These are phyloP conservation scores for Sporothrix dimorphospora DNA, from an alignment of 2,329 filamentous ascomycete species.

Conservation along the genomic window DNA sequence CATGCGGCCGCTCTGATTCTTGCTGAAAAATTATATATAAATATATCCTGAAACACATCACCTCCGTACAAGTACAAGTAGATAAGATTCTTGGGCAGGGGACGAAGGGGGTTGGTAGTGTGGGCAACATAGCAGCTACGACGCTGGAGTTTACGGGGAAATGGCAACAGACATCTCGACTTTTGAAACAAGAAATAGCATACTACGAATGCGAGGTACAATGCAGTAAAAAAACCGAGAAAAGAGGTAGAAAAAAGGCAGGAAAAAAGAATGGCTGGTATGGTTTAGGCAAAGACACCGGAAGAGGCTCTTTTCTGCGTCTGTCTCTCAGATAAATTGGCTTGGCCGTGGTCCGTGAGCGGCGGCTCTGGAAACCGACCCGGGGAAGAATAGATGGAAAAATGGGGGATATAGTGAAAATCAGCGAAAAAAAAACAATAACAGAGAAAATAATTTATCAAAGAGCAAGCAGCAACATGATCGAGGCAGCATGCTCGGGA, in stretches of 20 bases:
- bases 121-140: slow-evolving; percentile 25
- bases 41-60: slow-evolving; percentile 24
- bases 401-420: not conserved
- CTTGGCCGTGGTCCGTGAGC: not conserved
- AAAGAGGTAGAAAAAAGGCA: not conserved
- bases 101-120: not conserved
- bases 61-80: no score
- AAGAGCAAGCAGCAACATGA: not conserved
- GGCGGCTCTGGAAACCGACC: not conserved
- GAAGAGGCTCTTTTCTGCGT: not conserved
- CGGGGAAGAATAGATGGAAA: not conserved
- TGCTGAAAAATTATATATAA: not conserved
- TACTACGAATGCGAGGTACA: not conserved
- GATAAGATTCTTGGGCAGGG: slow-evolving; percentile 18
- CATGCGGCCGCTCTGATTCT: not conserved
- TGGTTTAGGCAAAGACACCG: not conserved
- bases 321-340: slow-evolving; percentile 12
- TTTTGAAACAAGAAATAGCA: slow-evolving; percentile 5
- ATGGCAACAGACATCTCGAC: not conserved
- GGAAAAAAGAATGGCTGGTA: not conserved
- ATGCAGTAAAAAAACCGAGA: not conserved
- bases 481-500: not conserved
- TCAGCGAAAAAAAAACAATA: not conserved
- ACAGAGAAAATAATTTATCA: not conserved
- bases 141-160: slow-evolving; percentile 10